These are phyloP conservation scores for Postia placenta DNA, from an alignment of 768 basidiomycete species.

Conservation along the genomic window DNA sequence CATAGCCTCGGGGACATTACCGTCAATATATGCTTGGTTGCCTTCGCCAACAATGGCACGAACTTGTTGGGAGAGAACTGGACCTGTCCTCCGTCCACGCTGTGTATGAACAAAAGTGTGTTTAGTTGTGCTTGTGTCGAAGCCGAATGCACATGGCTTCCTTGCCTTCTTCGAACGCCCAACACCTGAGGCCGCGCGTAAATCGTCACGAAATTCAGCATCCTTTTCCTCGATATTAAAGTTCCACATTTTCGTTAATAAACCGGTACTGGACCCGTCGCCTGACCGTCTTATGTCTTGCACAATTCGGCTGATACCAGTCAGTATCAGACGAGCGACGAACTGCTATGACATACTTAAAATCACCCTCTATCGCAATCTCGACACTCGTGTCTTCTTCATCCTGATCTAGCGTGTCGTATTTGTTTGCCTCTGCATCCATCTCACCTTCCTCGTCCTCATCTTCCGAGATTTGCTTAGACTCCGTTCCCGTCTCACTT, in stretches of 20 bases:
- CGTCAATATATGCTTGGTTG: slow-evolving; percentile 80
- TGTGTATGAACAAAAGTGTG: no score
- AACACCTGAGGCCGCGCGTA: slow-evolving; percentile 69
- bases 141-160: no score
- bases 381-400: slow-evolving; percentile 18
- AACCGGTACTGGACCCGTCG: slow-evolving; percentile 34
- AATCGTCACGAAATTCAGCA: slow-evolving; percentile 65
- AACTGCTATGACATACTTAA: neutral
- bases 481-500: neutral
- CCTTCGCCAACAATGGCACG: slow-evolving; percentile 76
- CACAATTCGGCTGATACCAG: slow-evolving; percentile 51
- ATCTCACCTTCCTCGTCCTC: neutral
- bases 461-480: neutral
- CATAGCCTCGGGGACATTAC: slow-evolving; percentile 59
- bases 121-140: slow-evolving; percentile 10
- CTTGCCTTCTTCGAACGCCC: slow-evolving; percentile 47
- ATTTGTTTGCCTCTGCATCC: neutral
- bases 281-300: slow-evolving; percentile 55
- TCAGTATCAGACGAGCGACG: neutral
- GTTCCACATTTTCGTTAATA: slow-evolving; percentile 68
- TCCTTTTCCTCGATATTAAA: slow-evolving; percentile 63
- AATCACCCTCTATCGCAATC: slow-evolving; percentile 40
- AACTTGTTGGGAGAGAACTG: slow-evolving; percentile 63
- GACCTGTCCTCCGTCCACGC: slow-evolving; percentile 45
- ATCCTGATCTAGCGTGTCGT: neutral